Conservation (phyloP, 345 rosid genomes). For the Syzygium aqueum region DNA sequence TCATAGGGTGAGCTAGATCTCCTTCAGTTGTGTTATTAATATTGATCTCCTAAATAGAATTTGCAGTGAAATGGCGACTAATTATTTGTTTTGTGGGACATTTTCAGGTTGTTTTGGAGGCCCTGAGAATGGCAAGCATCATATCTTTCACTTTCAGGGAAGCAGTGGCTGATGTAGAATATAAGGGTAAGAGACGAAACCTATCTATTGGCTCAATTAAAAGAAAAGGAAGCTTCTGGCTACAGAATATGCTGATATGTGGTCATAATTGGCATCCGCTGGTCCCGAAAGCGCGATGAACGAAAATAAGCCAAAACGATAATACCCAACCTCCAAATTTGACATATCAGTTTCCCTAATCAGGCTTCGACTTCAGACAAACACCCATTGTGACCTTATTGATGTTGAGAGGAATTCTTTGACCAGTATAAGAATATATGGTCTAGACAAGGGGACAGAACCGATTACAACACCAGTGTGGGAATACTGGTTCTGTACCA, state of each 20-base stretch:
- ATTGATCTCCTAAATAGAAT: background rate
- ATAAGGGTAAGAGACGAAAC: conserved; percentile 37
- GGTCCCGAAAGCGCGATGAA: background rate
- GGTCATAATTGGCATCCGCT: background rate
- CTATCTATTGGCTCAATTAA: background rate
- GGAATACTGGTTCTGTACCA: background rate
- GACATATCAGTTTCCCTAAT: background rate
- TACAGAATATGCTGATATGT: background rate
- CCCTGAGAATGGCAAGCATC: conserved; percentile 66
- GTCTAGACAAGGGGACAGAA: background rate
- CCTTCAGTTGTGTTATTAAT: background rate
- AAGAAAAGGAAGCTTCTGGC: background rate
- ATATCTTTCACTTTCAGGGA: conserved; percentile 74
- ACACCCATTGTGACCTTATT: background rate
- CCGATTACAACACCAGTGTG: background rate
- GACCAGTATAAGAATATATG: background rate
- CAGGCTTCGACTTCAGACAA: background rate
- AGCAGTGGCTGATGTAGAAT: conserved; percentile 64
- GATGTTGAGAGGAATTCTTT: background rate
- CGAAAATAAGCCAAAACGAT: background rate
- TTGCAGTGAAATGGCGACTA: background rate
- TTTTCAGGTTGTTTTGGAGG: conserved; percentile 58
- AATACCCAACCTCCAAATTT: background rate
- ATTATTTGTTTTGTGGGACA: background rate
- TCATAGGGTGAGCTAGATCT: conserved; percentile 24